A percentile compares a stretch with the other conserved stretches of the same genome.
Evolutionary conservation across 306 rosid genomes (phyloP).

Genomic region (Canavalia gladiata): DNA sequence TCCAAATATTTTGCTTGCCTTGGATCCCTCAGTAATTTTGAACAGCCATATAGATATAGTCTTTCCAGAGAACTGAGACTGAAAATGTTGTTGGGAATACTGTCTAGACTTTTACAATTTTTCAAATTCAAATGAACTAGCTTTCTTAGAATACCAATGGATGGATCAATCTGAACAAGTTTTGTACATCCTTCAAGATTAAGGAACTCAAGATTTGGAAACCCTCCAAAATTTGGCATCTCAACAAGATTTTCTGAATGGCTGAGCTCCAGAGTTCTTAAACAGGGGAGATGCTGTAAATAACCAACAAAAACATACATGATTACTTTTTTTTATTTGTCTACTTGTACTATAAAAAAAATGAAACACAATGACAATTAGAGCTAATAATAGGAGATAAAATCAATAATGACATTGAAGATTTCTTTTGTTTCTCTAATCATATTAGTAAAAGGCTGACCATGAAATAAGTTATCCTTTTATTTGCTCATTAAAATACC

Average conservation of each 20-base stretch:
- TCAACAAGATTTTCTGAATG: conserved; percentile 28
- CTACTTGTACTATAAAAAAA: too few species aligned
- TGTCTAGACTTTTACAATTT: conserved; percentile 1
- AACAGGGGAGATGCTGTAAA: conserved; percentile 6
- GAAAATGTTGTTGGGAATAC: conserved; percentile 23
- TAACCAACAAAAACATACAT: neutral
- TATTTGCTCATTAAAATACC: neutral
- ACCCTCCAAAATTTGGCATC: conserved; percentile 10
- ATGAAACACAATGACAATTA: neutral
- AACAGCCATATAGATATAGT: conserved; percentile 34
- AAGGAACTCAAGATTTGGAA: conserved; percentile 24
- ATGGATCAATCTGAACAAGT: conserved; percentile 19
- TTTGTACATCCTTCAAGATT: conserved; percentile 42
- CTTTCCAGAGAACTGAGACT: neutral
- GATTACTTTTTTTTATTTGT: too few species aligned
- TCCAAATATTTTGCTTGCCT: neutral
- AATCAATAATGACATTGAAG: neutral
- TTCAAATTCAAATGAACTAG: neutral
- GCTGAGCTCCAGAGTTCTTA: conserved; percentile 9
- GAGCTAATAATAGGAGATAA: neutral
- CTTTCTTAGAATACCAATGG: conserved; percentile 35
- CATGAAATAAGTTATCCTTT: too few species aligned
- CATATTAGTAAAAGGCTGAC: too few species aligned
- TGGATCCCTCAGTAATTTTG: neutral
- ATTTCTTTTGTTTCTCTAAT: neutral